Conservation (phyloP, 257 asterid genomes). For the Solanum clarkiae region DNA sequence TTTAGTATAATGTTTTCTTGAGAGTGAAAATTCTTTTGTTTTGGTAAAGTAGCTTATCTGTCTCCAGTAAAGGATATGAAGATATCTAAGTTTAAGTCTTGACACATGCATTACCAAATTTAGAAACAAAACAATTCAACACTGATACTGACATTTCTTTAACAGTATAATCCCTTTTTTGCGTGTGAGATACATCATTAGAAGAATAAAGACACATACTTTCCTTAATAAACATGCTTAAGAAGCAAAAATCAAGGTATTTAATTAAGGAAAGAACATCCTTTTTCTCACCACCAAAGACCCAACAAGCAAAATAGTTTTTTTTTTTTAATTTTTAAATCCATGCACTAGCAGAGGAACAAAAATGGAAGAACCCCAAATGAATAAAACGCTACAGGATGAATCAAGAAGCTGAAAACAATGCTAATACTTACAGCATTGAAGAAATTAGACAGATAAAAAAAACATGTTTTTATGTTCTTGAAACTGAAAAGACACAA, state of each 20-base stretch:
- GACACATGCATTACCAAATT: not conserved
- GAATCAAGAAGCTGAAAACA: not conserved
- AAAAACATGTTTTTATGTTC: conserved; percentile 5
- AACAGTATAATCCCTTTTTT: not conserved
- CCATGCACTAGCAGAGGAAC: not conserved
- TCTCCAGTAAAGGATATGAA: not conserved
- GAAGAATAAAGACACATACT: not conserved
- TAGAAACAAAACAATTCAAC: not conserved
- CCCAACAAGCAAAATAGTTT: not conserved
- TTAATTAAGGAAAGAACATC: conserved; percentile 9
- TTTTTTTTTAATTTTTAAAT: too few species aligned
- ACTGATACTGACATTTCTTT: not conserved
- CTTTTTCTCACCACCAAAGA: not conserved
- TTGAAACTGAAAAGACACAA: not conserved
- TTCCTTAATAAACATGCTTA: not conserved
- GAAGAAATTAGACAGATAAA: not conserved
- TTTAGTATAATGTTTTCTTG: not conserved
- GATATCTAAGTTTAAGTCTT: not conserved
- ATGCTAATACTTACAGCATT: not conserved
- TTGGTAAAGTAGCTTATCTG: not conserved
- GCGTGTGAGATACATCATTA: not conserved
- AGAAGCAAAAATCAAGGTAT: not conserved
- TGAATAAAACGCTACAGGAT: not conserved
- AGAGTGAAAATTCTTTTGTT: not conserved
- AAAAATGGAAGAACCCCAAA: not conserved